Conservation (phyloP, 805 yeast species). For the Kodamaea hsintzibuensis region DNA sequence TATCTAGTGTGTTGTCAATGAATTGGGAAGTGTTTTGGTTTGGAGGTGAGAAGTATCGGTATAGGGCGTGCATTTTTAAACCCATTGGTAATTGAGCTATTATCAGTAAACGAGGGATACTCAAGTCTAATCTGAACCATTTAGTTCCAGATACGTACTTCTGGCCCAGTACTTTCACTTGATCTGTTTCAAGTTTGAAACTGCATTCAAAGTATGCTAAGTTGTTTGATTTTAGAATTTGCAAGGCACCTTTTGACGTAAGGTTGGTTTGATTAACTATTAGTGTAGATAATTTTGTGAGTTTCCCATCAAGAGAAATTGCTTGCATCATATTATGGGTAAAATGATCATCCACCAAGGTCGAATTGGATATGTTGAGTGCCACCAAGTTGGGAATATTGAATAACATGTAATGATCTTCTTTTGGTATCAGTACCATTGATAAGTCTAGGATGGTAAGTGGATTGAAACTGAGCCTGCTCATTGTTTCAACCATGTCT, state of each 20-base stretch:
- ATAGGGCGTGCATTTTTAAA: conserved; percentile 12
- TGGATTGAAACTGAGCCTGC: conserved; percentile 17
- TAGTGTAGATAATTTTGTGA: neutral
- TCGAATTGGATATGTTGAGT: conserved; percentile 26
- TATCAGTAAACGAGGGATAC: neutral
- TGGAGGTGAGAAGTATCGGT: conserved; percentile 5
- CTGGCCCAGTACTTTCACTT: neutral
- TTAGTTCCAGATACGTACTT: conserved; percentile 11
- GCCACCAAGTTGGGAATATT: conserved; percentile 29
- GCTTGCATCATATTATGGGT: conserved; percentile 16
- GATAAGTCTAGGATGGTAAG: conserved; percentile 32
- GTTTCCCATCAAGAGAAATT: conserved; percentile 7
- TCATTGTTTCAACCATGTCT: conserved; percentile 22
- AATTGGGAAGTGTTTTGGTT: neutral
- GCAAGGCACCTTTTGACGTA: neutral
- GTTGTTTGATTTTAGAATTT: neutral
- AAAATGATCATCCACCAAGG: conserved; percentile 31
- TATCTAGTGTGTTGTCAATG: conserved; percentile 5
- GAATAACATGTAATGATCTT: conserved; percentile 27
- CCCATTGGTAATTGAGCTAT: conserved; percentile 13
- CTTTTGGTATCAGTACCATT: conserved; percentile 11
- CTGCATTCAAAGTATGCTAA: conserved; percentile 13
- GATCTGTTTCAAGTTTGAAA: neutral
- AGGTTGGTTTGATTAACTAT: neutral
- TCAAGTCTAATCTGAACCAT: conserved; percentile 12